Conservation (phyloP, 805 yeast genomes). For the Candida ipomoeae region DNA sequence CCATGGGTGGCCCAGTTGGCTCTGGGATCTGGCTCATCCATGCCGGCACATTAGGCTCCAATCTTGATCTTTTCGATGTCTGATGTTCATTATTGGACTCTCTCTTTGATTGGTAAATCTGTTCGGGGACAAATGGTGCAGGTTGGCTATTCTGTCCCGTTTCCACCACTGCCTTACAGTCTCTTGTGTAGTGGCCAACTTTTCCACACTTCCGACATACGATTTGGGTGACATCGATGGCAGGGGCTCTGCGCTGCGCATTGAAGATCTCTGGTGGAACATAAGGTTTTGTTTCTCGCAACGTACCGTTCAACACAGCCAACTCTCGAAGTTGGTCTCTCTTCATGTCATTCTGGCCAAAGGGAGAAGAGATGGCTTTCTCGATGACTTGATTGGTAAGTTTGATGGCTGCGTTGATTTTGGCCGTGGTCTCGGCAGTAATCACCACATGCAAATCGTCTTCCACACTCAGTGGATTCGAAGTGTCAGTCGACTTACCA, state of each 20-base stretch:
- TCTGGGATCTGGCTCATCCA: constrained; percentile 3
- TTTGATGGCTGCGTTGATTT: constrained; percentile 68
- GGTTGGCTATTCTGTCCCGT: neutral
- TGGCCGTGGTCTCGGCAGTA: constrained; percentile 76
- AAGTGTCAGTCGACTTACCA: constrained; percentile 50
- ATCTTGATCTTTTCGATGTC: neutral
- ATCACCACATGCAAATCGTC: constrained; percentile 89
- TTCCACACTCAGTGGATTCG: constrained; percentile 16
- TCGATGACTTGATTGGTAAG: constrained; percentile 73
- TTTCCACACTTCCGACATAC: constrained; percentile 77
- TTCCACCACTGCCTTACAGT: constrained; percentile 54
- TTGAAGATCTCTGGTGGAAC: constrained; percentile 37
- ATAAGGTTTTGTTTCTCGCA: constrained; percentile 71
- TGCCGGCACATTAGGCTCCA: neutral
- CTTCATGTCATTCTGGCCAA: constrained; percentile 88
- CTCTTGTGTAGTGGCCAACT: constrained; percentile 83
- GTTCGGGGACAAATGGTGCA: neutral
- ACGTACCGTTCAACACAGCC: constrained; percentile 92
- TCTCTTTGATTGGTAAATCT: neutral
- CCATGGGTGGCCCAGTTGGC: neutral
- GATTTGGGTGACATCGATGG: constrained; percentile 47
- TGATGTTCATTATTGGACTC: neutral
- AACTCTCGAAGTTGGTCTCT: constrained; percentile 86
- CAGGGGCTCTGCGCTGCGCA: constrained; percentile 23
- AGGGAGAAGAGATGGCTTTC: constrained; percentile 84